phyloP scores from a whole-genome alignment of 495 filamentous ascomycete genomes.

The Daldinia loculata region DNA sequence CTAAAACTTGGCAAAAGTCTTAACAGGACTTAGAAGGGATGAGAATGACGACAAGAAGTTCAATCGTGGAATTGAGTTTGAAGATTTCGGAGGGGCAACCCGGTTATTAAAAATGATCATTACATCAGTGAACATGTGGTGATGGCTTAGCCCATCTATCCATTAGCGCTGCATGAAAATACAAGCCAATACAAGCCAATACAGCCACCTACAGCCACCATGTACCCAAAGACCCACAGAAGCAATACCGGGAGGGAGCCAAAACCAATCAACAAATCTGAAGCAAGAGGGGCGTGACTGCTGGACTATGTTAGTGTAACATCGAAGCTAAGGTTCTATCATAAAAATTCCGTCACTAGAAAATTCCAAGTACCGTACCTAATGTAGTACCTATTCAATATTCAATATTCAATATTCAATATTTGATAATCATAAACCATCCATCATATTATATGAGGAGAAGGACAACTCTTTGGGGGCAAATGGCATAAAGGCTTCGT shows the following conservation, averaged over 20 bases:
- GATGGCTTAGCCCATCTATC: constrained; percentile 16
- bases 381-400: no score
- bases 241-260: constrained; percentile 21
- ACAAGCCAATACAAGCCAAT: constrained; percentile 4
- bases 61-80: constrained; percentile 28
- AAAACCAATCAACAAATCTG: neutral
- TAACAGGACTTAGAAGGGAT: neutral
- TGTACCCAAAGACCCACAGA: constrained; percentile 13
- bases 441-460: neutral
- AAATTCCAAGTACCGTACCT: neutral
- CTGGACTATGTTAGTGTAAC: constrained; percentile 8
- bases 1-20: neutral
- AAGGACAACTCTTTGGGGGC: constrained; percentile 4
- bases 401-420: no score
- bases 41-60: constrained; percentile 10
- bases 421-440: no score
- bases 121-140: constrained; percentile 37
- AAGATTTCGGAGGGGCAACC: constrained; percentile 28
- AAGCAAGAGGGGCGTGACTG: constrained; percentile 3
- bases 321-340: constrained; percentile 1
- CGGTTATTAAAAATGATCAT: constrained; percentile 22
- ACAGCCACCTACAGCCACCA: constrained; percentile 24
- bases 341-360: neutral
- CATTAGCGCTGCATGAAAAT: constrained; percentile 17
- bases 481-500: constrained; percentile 3